Evolutionary conservation across 345 rosid genomes (phyloP).

Genomic region (Raphanus sativus): DNA sequence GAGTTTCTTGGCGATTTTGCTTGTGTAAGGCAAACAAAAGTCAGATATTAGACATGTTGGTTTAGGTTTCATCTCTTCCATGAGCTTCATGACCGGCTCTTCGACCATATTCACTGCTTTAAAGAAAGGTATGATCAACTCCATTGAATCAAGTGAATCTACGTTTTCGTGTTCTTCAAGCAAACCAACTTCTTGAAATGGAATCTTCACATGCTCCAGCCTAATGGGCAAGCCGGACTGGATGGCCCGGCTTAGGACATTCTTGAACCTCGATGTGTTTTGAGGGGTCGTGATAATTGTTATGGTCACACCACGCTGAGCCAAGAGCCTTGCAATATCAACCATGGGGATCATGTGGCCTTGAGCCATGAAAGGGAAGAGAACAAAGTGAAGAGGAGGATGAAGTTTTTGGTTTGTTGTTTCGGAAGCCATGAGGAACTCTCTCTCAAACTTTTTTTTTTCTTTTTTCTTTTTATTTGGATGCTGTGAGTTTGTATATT

Average conservation of each 20-base stretch:
- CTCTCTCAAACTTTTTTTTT: not conserved
- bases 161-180: conserved; percentile 36
- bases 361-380: conserved; percentile 49
- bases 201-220: conserved; percentile 24
- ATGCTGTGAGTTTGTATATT: not conserved
- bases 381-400: conserved; percentile 46
- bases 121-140: not conserved
- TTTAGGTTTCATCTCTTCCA: conserved; percentile 39
- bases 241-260: conserved; percentile 25
- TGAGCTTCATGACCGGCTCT: conserved; percentile 38
- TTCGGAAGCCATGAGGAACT: conserved; percentile 27
- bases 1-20: conserved; percentile 39
- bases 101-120: conserved; percentile 12
- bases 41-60: conserved; percentile 60
- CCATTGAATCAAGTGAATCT: conserved; percentile 28
- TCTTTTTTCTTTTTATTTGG: not conserved
- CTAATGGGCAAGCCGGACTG: conserved; percentile 37
- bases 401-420: not conserved
- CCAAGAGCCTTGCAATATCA: conserved; percentile 49
- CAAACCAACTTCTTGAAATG: conserved; percentile 27
- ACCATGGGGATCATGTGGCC: conserved; percentile 51
- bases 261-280: conserved; percentile 36
- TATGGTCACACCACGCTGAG: conserved; percentile 41
- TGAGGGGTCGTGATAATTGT: conserved; percentile 50
- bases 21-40: conserved; percentile 45